phyloP scores from a whole-genome alignment of 2,329 filamentous ascomycete species.

The Diaporthe ilicicola region DNA sequence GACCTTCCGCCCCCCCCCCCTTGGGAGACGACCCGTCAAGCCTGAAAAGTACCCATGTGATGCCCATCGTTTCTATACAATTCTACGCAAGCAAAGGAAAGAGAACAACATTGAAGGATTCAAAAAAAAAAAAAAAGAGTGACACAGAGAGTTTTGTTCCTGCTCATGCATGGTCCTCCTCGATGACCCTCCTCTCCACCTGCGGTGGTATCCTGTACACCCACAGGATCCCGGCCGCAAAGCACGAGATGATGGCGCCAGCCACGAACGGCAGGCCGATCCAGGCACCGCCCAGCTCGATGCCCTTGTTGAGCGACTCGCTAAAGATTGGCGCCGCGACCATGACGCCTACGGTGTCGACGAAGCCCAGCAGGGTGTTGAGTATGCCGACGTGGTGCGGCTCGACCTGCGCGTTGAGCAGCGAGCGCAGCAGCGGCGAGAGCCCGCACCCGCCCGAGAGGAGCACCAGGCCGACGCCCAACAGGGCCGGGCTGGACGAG shows the following conservation, averaged over 20 bases:
- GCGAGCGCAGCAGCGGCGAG: constrained; percentile 52
- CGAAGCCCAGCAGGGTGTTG: constrained; percentile 60
- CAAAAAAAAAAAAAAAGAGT: background rate
- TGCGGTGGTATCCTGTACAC: constrained; percentile 37
- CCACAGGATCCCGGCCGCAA: constrained; percentile 43
- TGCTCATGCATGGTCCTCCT: constrained; percentile 6
- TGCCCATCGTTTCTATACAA: too few relatives aligned
- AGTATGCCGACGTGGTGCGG: constrained; percentile 61
- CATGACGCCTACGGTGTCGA: constrained; percentile 59
- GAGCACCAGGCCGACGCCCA: constrained; percentile 50
- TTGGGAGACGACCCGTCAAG: too few relatives aligned
- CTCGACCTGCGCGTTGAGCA: constrained; percentile 63
- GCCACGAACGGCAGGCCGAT: constrained; percentile 59
- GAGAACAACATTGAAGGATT: background rate
- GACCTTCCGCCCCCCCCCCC: too few relatives aligned
- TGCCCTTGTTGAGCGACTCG: constrained; percentile 53
- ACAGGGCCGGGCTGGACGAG: constrained; percentile 45
- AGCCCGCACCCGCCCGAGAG: constrained; percentile 56
- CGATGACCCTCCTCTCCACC: constrained; percentile 1
- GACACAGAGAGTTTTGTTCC: background rate
- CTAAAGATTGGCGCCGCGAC: constrained; percentile 56
- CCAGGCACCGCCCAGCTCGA: constrained; percentile 56
- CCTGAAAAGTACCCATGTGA: too few relatives aligned
- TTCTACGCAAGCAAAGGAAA: background rate
- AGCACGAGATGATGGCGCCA: constrained; percentile 44